These are phyloP conservation scores for Thuja plicata DNA, from an alignment of 83 land plant genomes.

Conservation along the genomic window DNA sequence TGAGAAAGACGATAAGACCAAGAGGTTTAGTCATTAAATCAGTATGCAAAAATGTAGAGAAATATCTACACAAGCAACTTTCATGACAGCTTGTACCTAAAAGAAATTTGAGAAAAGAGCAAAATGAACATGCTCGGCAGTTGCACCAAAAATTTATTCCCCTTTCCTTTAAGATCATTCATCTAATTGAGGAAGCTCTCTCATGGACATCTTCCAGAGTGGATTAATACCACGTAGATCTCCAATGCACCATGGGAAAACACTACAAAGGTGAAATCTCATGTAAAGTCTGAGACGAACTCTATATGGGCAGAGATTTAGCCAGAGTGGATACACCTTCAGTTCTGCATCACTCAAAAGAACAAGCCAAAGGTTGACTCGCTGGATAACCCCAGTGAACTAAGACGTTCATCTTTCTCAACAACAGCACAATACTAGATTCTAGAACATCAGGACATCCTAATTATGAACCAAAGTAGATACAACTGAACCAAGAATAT, in stretches of 20 bases:
- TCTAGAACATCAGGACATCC: not conserved
- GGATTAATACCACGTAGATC: not conserved
- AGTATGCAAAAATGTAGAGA: too few relatives aligned
- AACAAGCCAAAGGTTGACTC: not conserved
- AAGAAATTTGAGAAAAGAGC: not conserved
- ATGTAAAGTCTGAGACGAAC: not conserved
- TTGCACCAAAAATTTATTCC: not conserved
- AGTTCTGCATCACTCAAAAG: not conserved
- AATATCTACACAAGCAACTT: too few relatives aligned
- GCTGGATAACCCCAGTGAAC: not conserved
- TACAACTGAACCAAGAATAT: too few relatives aligned
- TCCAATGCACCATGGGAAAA: not conserved
- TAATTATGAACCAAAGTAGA: too few relatives aligned
- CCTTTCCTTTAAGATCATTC: not conserved
- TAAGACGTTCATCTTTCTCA: not conserved
- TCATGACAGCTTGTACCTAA: too few relatives aligned
- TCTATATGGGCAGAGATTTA: not conserved
- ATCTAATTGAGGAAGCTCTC: not conserved
- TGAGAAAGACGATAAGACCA: too few relatives aligned
- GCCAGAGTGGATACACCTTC: not conserved
- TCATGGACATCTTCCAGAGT: not conserved
- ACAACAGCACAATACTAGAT: not conserved
- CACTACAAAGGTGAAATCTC: not conserved
- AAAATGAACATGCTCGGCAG: not conserved
- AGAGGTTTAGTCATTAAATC: too few relatives aligned